Evolutionary conservation across 441 rosid species (phyloP).

Genomic region (Gossypium laxum): DNA sequence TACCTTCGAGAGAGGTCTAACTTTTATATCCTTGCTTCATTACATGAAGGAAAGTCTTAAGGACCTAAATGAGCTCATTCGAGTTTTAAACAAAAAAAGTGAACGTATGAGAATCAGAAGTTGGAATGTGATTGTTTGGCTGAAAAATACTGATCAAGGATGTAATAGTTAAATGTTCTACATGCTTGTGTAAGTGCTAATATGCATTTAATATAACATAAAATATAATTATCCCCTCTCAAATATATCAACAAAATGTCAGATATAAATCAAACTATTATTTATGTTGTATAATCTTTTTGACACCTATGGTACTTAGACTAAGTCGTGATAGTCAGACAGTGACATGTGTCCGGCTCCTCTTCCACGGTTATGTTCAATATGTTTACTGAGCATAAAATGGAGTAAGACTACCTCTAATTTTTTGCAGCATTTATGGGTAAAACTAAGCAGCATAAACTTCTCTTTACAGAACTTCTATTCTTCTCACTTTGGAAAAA

Average conservation of each 20-base stretch:
- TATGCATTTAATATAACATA: not conserved
- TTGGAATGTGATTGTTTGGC: not conserved
- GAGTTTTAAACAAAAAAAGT: not conserved
- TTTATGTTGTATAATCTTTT: not conserved
- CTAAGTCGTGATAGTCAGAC: too few relatives aligned
- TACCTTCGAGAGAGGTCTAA: not conserved
- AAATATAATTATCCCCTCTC: not conserved
- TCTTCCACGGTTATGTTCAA: not conserved
- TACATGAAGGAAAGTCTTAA: not conserved
- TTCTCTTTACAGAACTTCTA: not conserved
- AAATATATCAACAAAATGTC: not conserved
- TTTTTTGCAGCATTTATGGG: not conserved
- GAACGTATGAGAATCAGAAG: not conserved
- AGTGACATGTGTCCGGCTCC: too few relatives aligned
- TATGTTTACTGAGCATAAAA: not conserved
- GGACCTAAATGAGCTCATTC: not conserved
- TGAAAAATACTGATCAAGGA: not conserved
- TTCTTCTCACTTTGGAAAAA: not conserved
- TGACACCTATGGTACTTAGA: too few relatives aligned
- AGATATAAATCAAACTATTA: not conserved
- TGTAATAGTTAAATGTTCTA: too few relatives aligned
- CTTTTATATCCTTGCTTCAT: not conserved
- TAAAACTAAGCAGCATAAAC: not conserved
- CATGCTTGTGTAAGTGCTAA: not conserved
- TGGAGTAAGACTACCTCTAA: not conserved